A percentile compares a stretch with the other conserved stretches of the same genome.
Evolutionary conservation across 2,329 filamentous ascomycete species (phyloP).

Genomic region (Cytospora piceae): DNA sequence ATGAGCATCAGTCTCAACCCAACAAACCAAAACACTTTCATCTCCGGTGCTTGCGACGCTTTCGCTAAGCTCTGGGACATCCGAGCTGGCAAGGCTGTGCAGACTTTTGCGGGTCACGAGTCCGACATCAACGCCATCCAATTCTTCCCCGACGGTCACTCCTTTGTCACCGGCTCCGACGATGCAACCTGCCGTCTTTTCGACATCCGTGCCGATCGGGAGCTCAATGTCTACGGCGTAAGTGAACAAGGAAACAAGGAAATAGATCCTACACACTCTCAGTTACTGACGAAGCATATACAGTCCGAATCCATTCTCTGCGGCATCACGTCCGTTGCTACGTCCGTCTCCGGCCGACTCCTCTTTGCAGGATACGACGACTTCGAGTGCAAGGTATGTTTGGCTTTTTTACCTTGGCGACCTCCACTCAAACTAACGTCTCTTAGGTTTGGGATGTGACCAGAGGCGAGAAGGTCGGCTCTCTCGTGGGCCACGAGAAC

Average conservation of each 20-base stretch:
- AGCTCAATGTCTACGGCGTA: constrained; percentile 71
- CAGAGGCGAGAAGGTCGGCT: constrained; percentile 94
- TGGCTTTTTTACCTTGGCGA: constrained; percentile 18
- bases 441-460: constrained; percentile 94
- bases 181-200: constrained; percentile 97
- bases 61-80: constrained; percentile 99
- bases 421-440: constrained; percentile 7
- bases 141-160: constrained; percentile 98
- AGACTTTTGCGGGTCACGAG: constrained; percentile 98
- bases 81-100: constrained; percentile 94
- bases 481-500: constrained; percentile 96
- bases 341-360: constrained; percentile 92
- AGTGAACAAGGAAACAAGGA: constrained; percentile 38
- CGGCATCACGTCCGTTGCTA: constrained; percentile 97
- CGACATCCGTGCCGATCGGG: constrained; percentile 92
- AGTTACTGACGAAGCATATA: constrained; percentile 34
- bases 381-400: constrained; percentile 96
- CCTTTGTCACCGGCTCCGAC: constrained; percentile 96
- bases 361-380: constrained; percentile 98
- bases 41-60: constrained; percentile 97
- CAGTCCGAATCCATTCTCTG: constrained; percentile 97
- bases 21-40: constrained; percentile 98
- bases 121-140: constrained; percentile 99
- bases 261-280: constrained; percentile 24
- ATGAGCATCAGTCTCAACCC: constrained; percentile 99